Evolutionary conservation across 2,329 filamentous ascomycete genomes (phyloP), one percentile per base, ranked within the genome.

Genomic region (Mycosphaerella arachidis): DNA sequence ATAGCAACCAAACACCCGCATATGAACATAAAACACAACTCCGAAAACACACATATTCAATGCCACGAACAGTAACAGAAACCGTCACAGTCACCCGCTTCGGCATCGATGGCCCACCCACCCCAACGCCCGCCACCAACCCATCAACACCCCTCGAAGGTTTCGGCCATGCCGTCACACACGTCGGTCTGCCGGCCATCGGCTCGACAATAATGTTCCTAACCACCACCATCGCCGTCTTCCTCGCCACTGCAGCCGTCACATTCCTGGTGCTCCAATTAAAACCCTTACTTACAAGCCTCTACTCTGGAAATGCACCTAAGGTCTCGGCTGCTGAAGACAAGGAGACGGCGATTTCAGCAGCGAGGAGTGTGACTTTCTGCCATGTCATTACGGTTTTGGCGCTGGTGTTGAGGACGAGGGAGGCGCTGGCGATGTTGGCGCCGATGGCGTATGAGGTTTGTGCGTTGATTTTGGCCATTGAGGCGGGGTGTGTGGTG

Each of bases 391-490:
- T 59, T 9, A 54, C 52, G n/a, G 45, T 59, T 37, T 45, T 59
- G 43, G 52, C 53, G 30, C 31, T 59, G 31, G 57, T 59, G 12
- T 16, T 59, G 43, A 1, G 57, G 52, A 51, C 52, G 29, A 59
- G 57, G 33, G 48, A 59, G 52, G 57, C 51, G 9, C 20, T 59
- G 57, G 57, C 29, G 30, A 59, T 30, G 24, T 43, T 55, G 43
- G 43, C 52, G 35, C 45, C 52, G 10, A 37, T 55, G 30, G 52
- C 57, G 57, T 59, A 55, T 55, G 57, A 59, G 57, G 57, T 59
- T 48, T 59, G 51, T 48, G 46, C 57, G 40, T 37, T 59, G 57
- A 54, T 59, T 18, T 50, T 55, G 52, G 45, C 37, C 3, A 50
- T 59, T 13, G 57, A 59, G 45, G 51, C 33, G 43, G 57, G 29